Evolutionary conservation across 352 stramenopile genomes (phyloP).

Genomic region (Pythium grandisporangium): DNA sequence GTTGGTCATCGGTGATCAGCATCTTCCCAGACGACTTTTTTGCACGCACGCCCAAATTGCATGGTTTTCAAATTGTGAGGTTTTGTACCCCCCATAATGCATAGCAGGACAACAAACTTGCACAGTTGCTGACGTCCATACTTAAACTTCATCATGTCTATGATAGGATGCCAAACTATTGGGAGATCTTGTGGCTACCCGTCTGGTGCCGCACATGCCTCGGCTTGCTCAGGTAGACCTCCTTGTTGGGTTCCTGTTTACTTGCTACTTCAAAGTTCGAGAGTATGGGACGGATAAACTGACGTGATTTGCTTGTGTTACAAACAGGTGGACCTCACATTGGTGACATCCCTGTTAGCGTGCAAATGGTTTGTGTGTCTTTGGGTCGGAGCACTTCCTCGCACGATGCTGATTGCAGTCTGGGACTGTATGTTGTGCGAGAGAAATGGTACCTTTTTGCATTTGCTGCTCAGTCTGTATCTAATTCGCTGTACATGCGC

Average conservation of each 20-base stretch:
- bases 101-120: background rate
- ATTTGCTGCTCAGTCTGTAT: constrained; percentile 48
- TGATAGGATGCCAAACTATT: constrained; percentile 55
- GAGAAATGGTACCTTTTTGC: constrained; percentile 39
- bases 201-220: constrained; percentile 38
- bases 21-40: constrained; percentile 74
- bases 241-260: background rate
- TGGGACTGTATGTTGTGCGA: constrained; percentile 57
- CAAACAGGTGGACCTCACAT: constrained; percentile 47
- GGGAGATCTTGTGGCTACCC: constrained; percentile 33
- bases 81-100: background rate
- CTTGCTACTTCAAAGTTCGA: background rate
- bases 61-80: constrained; percentile 65
- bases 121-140: too few species aligned
- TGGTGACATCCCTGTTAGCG: constrained; percentile 50
- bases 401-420: constrained; percentile 29
- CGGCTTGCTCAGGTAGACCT: constrained; percentile 29
- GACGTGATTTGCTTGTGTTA: too few species aligned
- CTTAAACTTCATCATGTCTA: too few species aligned
- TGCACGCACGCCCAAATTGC: constrained; percentile 44
- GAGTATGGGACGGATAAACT: background rate
- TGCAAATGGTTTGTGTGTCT: constrained; percentile 77
- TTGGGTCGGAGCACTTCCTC: constrained; percentile 53
- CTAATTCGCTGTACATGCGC: constrained; percentile 38
- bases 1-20: too few species aligned